Evolutionary conservation across 495 filamentous ascomycete species (phyloP).

Genomic region (Penicillium atrosanguineum): DNA sequence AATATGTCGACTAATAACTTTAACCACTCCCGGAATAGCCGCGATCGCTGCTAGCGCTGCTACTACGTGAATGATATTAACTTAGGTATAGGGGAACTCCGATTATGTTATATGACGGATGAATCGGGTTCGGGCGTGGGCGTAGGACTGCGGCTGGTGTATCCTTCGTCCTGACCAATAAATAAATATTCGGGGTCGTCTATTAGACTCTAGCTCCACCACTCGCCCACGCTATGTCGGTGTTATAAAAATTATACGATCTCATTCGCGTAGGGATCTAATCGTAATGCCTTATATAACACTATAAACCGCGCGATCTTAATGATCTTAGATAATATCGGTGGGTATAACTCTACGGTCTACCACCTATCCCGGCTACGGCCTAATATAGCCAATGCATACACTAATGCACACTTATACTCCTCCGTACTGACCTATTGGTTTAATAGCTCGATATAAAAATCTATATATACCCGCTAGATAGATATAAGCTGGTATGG

Average conservation of each 20-base stretch:
- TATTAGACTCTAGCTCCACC: too few species aligned
- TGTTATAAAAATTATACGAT: background rate
- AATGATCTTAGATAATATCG: background rate
- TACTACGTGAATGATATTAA: background rate
- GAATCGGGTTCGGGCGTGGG: background rate
- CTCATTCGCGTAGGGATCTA: background rate
- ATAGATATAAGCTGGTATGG: background rate
- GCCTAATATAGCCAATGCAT: slow-evolving; percentile 1
- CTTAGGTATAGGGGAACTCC: too few species aligned
- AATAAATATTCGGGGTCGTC: background rate
- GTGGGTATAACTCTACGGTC: background rate
- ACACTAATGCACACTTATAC: slow-evolving; percentile 13
- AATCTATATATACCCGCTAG: slow-evolving; percentile 1
- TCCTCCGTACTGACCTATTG: background rate
- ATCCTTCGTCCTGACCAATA: background rate
- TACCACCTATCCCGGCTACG: background rate
- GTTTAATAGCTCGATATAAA: slow-evolving; percentile 18
- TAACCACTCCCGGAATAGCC: background rate
- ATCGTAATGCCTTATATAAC: slow-evolving; percentile 3
- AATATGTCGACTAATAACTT: background rate
- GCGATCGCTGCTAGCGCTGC: background rate
- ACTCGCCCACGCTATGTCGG: background rate
- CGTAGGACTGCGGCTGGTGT: background rate
- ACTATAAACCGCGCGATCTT: slow-evolving; percentile 13
- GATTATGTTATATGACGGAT: too few species aligned